Percentiles rank a stretch among this genome's conserved stretches.
phyloP scores from a whole-genome alignment of 2,329 filamentous ascomycete genomes.

The Bipolaris victoriae region DNA sequence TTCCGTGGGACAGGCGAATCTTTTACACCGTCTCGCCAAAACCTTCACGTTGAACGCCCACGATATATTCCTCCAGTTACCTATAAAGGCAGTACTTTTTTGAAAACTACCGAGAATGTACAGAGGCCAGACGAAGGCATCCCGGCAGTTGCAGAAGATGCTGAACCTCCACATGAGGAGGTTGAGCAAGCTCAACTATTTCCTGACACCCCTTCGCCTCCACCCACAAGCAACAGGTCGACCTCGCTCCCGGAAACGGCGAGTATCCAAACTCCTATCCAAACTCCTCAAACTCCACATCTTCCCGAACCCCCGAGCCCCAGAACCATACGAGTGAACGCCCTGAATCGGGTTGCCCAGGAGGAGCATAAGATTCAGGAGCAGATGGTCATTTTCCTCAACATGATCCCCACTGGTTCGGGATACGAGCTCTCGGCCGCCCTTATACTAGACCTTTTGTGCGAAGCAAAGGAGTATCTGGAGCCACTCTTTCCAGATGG shows the following conservation, averaged over 20 bases:
- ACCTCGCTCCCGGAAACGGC: not conserved
- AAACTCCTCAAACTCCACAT: not conserved
- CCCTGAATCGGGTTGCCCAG: not conserved
- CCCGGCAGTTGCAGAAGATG: not conserved
- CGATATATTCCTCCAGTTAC: not conserved
- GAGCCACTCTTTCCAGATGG: conserved; percentile 2
- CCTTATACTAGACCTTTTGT: not conserved
- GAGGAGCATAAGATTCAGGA: not conserved
- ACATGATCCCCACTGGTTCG: not conserved
- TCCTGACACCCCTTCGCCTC: not conserved
- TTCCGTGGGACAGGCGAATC: conserved; percentile 12
- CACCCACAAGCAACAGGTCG: not conserved
- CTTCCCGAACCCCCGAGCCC: not conserved
- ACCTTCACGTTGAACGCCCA: not conserved
- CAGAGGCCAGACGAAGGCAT: not conserved
- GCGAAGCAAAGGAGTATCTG: not conserved
- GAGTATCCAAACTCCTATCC: not conserved
- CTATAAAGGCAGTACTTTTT: not conserved
- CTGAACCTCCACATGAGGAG: not conserved
- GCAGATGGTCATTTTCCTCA: conserved; percentile 1
- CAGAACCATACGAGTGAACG: not conserved
- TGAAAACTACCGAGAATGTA: not conserved
- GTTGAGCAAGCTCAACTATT: not conserved
- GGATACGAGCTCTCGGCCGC: not conserved
- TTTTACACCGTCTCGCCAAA: not conserved